A percentile compares a stretch with the other conserved stretches of the same genome.
These are phyloP conservation scores for Pestalotiopsis fici DNA, from an alignment of 2,329 filamentous ascomycete genomes.

Conservation along the genomic window DNA sequence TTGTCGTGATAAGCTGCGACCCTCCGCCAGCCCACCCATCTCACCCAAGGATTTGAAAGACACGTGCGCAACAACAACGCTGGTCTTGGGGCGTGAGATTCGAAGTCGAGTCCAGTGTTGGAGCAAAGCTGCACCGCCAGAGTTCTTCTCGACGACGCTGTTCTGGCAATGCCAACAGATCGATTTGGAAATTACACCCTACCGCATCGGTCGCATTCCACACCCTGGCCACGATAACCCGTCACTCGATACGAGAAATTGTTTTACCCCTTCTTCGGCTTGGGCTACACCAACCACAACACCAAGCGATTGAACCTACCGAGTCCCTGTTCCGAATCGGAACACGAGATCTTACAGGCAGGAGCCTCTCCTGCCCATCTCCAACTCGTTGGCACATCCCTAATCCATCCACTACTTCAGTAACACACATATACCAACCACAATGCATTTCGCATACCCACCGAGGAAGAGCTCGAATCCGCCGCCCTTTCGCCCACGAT, in stretches of 20 bases:
- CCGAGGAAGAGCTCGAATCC: slow-evolving; percentile 81
- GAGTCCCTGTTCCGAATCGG: background rate
- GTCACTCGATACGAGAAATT: background rate
- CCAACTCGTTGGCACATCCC: background rate
- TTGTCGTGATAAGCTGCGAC: background rate
- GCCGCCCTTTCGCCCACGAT: slow-evolving; percentile 67
- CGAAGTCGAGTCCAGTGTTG: background rate
- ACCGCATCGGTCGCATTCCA: background rate
- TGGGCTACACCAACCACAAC: background rate
- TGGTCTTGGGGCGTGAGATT: background rate
- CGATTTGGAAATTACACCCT: background rate
- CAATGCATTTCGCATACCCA: slow-evolving; percentile 89
- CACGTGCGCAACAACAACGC: background rate
- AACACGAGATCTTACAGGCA: background rate
- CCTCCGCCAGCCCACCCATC: background rate
- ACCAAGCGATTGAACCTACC: background rate
- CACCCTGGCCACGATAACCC: background rate
- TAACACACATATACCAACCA: slow-evolving; percentile 19
- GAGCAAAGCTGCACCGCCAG: background rate
- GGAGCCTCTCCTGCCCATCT: background rate
- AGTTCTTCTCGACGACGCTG: background rate
- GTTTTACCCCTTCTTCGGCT: background rate
- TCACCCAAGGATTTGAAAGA: background rate
- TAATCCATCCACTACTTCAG: background rate
- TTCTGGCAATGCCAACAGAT: background rate